Evolutionary conservation across 495 filamentous ascomycete species (phyloP).

Genomic region (Aeminium ludgeri): DNA sequence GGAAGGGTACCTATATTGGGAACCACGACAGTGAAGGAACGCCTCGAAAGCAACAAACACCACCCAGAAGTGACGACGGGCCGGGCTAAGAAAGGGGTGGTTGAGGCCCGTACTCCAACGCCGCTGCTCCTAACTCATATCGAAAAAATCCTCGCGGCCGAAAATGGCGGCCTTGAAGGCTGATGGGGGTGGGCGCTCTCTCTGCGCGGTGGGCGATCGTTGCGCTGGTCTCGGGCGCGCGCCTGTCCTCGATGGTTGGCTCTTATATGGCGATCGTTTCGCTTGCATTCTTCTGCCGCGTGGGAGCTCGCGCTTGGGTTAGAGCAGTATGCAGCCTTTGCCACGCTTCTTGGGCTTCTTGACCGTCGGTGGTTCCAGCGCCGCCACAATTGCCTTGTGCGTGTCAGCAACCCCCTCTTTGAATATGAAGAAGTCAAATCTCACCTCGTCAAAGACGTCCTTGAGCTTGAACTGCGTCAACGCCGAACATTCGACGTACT

Average conservation of each 20-base stretch:
- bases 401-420: background rate
- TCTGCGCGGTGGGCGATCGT: too few species aligned
- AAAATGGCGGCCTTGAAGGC: too few species aligned
- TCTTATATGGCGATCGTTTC: background rate
- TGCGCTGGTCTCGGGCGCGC: too few species aligned
- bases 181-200: too few species aligned
- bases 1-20: too few species aligned
- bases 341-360: constrained; percentile 17
- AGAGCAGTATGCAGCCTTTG: constrained; percentile 16
- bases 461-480: constrained; percentile 97
- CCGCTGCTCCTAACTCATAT: too few species aligned
- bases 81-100: too few species aligned
- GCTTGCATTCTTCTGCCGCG: background rate
- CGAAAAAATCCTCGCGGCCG: too few species aligned
- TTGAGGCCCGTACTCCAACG: too few species aligned
- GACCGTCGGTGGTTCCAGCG: constrained; percentile 24
- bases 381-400: constrained; percentile 26
- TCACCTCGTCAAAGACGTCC: constrained; percentile 97
- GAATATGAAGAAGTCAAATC: constrained; percentile 8
- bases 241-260: background rate
- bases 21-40: too few species aligned
- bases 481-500: constrained; percentile 97
- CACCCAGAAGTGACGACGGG: too few species aligned
- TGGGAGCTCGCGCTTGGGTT: background rate
- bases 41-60: too few species aligned